Evolutionary conservation across 148 eudicot genomes (phyloP).

Genomic region (Gaultheria prostrata): DNA sequence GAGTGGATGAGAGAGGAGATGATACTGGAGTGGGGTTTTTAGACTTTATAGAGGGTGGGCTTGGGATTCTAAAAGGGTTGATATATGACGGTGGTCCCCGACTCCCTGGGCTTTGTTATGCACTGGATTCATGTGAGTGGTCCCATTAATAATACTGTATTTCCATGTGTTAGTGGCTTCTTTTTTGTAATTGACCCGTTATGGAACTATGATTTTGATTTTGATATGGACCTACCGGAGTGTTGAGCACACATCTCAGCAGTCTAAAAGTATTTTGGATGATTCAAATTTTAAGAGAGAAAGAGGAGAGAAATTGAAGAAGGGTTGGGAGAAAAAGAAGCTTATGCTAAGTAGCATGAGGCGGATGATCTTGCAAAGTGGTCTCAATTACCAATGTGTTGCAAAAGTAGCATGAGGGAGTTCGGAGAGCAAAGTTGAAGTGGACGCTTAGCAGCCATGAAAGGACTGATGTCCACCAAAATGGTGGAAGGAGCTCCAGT

Average conservation of each 20-base stretch:
- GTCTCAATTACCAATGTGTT: background rate
- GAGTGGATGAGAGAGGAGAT: constrained; percentile 7
- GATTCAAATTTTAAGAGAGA: too few species aligned
- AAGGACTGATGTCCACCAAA: background rate
- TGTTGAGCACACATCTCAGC: too few species aligned
- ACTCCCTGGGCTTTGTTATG: background rate
- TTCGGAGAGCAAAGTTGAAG: background rate
- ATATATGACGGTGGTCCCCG: background rate
- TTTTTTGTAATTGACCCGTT: background rate
- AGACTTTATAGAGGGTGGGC: background rate
- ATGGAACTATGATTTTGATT: background rate
- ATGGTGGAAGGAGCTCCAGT: background rate
- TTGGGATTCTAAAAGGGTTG: background rate
- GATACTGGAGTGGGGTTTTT: background rate
- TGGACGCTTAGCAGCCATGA: too few species aligned
- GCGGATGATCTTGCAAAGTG: background rate
- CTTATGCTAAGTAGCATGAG: background rate
- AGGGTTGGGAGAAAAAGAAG: too few species aligned
- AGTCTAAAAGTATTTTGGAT: too few species aligned
- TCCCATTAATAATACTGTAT: background rate
- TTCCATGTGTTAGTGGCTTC: background rate
- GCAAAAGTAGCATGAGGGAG: background rate
- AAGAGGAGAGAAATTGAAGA: too few species aligned
- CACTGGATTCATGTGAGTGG: background rate
- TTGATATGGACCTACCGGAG: too few species aligned